Conservation (phyloP, 108 stramenopile species). For the Nannochloropsis gaditana region DNA sequence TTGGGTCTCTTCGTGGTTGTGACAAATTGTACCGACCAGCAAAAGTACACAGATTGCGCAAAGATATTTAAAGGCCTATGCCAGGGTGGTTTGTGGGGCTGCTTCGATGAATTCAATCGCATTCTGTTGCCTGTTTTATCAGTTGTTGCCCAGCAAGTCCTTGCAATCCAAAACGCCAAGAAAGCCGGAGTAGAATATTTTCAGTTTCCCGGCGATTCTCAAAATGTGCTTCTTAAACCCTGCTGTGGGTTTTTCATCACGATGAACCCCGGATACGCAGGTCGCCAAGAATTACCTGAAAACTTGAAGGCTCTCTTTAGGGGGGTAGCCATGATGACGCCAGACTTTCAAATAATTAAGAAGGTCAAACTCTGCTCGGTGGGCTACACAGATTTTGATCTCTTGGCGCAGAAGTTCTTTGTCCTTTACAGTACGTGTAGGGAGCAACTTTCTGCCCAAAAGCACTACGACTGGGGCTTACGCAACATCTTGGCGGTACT, state of each 20-base stretch:
- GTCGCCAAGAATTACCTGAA: conserved; percentile 82
- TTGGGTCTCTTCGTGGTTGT: conserved; percentile 82
- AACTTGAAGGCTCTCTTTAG: conserved; percentile 86
- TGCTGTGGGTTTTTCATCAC: conserved; percentile 84
- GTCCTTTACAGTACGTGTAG: conserved; percentile 74
- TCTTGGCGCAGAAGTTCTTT: conserved; percentile 76
- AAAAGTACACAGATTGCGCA: conserved; percentile 81
- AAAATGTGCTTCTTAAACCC: conserved; percentile 71
- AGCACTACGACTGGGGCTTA: conserved; percentile 85
- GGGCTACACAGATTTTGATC: conserved; percentile 71
- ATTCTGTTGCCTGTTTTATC: conserved; percentile 80
- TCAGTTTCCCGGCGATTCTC: conserved; percentile 82
- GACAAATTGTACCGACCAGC: conserved; percentile 82
- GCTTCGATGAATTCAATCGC: conserved; percentile 90
- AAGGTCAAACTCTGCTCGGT: conserved; percentile 87
- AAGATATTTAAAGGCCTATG: conserved; percentile 90
- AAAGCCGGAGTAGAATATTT: conserved; percentile 67
- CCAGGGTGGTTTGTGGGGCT: conserved; percentile 82
- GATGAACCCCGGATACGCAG: conserved; percentile 90
- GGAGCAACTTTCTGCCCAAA: conserved; percentile 76
- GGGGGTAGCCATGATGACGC: conserved; percentile 86
- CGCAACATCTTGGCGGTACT: conserved; percentile 76
- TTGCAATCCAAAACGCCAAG: conserved; percentile 80
- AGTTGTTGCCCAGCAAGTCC: conserved; percentile 77
- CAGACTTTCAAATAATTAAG: conserved; percentile 85